phyloP scores from a whole-genome alignment of 176 grass and related monocot genomes.

The Phoenix dactylifera region DNA sequence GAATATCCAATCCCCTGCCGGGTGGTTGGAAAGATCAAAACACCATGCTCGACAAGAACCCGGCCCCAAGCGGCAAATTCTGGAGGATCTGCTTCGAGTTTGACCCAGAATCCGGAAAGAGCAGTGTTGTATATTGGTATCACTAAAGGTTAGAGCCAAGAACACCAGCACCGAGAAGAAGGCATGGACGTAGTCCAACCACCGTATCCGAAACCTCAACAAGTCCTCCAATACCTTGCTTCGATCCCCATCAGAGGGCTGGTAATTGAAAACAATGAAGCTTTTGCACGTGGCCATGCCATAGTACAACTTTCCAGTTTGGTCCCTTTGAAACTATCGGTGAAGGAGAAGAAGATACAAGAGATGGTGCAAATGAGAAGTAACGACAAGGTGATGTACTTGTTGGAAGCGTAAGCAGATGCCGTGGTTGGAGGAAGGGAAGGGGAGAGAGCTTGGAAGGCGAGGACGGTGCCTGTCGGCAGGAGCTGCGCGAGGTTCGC shows the following conservation, averaged over 20 bases:
- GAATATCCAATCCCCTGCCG: no score
- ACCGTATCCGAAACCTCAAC: slow-evolving; percentile 16
- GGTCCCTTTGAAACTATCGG: slow-evolving; percentile 46
- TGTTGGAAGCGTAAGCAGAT: slow-evolving; percentile 31
- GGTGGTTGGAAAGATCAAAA: slow-evolving; percentile 47
- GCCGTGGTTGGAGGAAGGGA: slow-evolving; percentile 63
- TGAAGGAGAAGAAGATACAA: slow-evolving; percentile 51
- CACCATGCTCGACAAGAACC: slow-evolving; percentile 40
- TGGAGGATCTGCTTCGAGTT: slow-evolving; percentile 42
- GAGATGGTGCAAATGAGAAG: slow-evolving; percentile 24
- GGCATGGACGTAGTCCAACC: slow-evolving; percentile 44
- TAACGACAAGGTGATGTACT: slow-evolving; percentile 22
- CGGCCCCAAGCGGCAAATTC: slow-evolving; percentile 44
- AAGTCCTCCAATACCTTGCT: slow-evolving; percentile 17
- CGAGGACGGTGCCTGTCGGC: slow-evolving; percentile 44
- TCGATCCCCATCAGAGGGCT: neutral
- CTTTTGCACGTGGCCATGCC: slow-evolving; percentile 35
- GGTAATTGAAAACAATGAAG: slow-evolving; percentile 38
- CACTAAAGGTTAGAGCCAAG: slow-evolving; percentile 37
- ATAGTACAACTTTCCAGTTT: slow-evolving; percentile 63
- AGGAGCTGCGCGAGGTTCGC: slow-evolving; percentile 55
- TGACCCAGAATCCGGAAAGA: slow-evolving; percentile 33
- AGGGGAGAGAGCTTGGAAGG: slow-evolving; percentile 52
- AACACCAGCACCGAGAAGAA: slow-evolving; percentile 45
- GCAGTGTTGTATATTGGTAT: slow-evolving; percentile 36